These are phyloP conservation scores for Spergularia marina DNA, from an alignment of 148 eudicot genomes.

Conservation along the genomic window DNA sequence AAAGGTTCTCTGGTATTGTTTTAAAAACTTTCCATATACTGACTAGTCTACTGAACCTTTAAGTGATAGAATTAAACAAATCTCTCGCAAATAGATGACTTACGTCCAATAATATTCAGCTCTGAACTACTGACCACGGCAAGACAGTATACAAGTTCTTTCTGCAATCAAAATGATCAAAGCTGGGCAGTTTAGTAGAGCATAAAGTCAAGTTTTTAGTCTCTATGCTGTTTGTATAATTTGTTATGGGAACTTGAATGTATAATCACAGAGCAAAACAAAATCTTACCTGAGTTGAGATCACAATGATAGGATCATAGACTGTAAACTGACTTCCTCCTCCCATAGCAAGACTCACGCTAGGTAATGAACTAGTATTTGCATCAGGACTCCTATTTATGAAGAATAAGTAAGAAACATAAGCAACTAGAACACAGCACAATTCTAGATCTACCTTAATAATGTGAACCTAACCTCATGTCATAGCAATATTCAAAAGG, in stretches of 20 bases:
- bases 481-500: constrained; percentile 51
- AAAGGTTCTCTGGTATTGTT: not conserved
- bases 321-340: constrained; percentile 62
- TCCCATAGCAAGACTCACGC: constrained; percentile 54
- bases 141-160: constrained; percentile 75
- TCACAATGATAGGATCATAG: constrained; percentile 72
- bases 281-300: constrained; percentile 58
- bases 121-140: constrained; percentile 74
- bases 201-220: not conserved
- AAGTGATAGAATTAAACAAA: constrained; percentile 4
- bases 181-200: constrained; percentile 10
- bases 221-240: not conserved
- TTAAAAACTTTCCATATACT: not conserved
- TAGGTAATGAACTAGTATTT: constrained; percentile 73
- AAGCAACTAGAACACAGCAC: constrained; percentile 6
- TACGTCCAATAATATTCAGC: constrained; percentile 85
- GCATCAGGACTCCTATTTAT: constrained; percentile 50
- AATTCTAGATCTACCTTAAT: constrained; percentile 13
- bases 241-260: not conserved
- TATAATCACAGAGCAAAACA: not conserved
- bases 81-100: constrained; percentile 27
- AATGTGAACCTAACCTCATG: constrained; percentile 31
- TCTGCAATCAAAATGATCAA: constrained; percentile 44
- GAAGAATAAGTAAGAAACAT: constrained; percentile 17
- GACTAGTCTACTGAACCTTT: not conserved